Base-by-base conservation (phyloP, 1,139 yeast species). In the Yamadazyma atlantica region DNA sequence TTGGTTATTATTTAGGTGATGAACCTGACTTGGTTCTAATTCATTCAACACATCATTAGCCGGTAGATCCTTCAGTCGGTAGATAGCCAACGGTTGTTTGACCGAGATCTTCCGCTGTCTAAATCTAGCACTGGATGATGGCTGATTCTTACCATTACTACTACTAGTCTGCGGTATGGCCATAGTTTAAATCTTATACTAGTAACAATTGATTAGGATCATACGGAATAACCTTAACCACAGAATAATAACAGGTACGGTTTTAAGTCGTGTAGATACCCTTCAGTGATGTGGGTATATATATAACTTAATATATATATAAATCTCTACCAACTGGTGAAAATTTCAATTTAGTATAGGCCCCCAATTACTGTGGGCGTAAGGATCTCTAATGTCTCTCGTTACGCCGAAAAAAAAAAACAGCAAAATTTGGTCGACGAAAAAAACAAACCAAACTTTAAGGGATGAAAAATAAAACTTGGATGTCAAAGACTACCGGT, bases 41-140 rank as follows among this genome's bases (percentile, higher is more conserved):
- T 70, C 75, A 53, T 59, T 64, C 30, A 57, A 57, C 28, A 56
- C 46, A 46, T 88, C 96, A 40, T 84, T 61, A 46, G 85, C 84
- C 1, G 96, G 94, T 40, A 89, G 67, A 52, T 92, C 97, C 40
- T 73, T 67, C 53, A 87, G 95, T 56, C 77, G 76, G 57, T 83
- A 76, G 13, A 92, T 83, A 45, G 85, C 82, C 42, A 92, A 73
- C n/a, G 87, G 81, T 61, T 89, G 96, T 58, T 88, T 89, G 39
- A 88, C 94, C 39, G 94, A 83, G 50, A 89, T 88, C 64, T 89
- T 89, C 46, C 97, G 76, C 66, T 89, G 96, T 46, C 97, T 80
- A 62, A 88, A 87, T 47, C 95, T 69, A 35, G 92, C 87, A 35
- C 81, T 79, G 28, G 75, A 63, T 29, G 70, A 53, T 36, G 66